Conservation (phyloP, 768 basidiomycete species). For the Pholiota molesta region DNA sequence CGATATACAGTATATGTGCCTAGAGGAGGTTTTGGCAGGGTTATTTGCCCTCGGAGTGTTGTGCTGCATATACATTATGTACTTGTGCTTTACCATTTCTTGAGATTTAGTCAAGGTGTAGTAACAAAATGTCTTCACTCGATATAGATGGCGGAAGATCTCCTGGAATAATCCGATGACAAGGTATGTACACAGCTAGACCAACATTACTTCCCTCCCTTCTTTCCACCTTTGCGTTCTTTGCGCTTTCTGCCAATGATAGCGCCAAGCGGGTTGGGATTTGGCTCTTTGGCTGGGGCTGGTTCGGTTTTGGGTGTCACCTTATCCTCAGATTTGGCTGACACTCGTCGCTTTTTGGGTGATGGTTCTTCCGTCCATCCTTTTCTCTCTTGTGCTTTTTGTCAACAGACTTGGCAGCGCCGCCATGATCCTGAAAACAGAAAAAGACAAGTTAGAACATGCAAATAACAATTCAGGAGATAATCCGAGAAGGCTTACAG, state of each 20-base stretch:
- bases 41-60: too few relatives aligned
- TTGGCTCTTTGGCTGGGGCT: slow-evolving; percentile 11
- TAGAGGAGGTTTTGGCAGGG: not conserved
- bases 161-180: not conserved
- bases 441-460: not conserved
- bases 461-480: not conserved
- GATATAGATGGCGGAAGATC: not conserved
- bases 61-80: too few relatives aligned
- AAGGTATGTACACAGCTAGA: not conserved
- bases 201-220: slow-evolving; percentile 16
- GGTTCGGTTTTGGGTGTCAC: slow-evolving; percentile 4
- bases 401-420: not conserved
- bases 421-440: not conserved
- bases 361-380: slow-evolving; percentile 19
- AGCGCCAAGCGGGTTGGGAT: slow-evolving; percentile 54
- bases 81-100: too few relatives aligned
- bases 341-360: slow-evolving; percentile 21
- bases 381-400: slow-evolving; percentile 18
- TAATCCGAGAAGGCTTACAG: slow-evolving; percentile 21
- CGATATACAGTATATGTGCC: not conserved
- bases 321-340: slow-evolving; percentile 11
- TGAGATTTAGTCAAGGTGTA: too few relatives aligned
- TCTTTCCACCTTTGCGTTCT: slow-evolving; percentile 53
- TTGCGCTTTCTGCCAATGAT: slow-evolving; percentile 84
- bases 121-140: too few relatives aligned